Conservation (phyloP, 371 early-diverging fungal genomes). For the Lichtheimia ornata region DNA sequence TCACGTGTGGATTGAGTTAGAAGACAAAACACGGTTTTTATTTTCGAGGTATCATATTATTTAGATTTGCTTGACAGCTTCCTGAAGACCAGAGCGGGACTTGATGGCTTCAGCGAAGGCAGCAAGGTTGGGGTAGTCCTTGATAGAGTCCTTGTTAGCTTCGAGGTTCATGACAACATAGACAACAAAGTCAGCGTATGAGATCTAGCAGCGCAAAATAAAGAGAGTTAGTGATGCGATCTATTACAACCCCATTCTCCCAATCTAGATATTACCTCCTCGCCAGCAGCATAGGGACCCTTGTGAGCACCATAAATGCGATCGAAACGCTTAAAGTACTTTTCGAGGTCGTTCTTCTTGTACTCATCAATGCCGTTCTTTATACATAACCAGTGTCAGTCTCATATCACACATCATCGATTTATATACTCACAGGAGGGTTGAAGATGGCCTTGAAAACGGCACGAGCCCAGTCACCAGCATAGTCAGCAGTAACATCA, state of each 20-base stretch:
- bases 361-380: conserved; percentile 1
- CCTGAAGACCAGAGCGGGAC: not conserved
- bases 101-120: conserved; percentile 9
- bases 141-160: not conserved
- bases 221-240: not conserved
- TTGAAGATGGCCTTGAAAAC: not conserved
- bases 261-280: conserved; percentile 8
- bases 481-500: conserved; percentile 10
- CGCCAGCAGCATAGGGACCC: conserved; percentile 16
- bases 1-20: too few species aligned
- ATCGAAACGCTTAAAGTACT: conserved; percentile 10
- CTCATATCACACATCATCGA: not conserved
- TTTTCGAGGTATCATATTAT: too few species aligned
- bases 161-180: conserved; percentile 13
- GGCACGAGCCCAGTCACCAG: conserved; percentile 1
- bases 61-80: too few species aligned
- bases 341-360: not conserved
- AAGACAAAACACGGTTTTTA: too few species aligned
- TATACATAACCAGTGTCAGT: too few species aligned
- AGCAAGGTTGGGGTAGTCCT: conserved; percentile 15
- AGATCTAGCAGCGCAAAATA: conserved; percentile 11
- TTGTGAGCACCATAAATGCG: conserved; percentile 7
- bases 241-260: not conserved
- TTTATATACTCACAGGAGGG: not conserved
- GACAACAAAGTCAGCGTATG: conserved; percentile 18